Conservation (phyloP, 805 yeast species). For the Candida schatavii region DNA sequence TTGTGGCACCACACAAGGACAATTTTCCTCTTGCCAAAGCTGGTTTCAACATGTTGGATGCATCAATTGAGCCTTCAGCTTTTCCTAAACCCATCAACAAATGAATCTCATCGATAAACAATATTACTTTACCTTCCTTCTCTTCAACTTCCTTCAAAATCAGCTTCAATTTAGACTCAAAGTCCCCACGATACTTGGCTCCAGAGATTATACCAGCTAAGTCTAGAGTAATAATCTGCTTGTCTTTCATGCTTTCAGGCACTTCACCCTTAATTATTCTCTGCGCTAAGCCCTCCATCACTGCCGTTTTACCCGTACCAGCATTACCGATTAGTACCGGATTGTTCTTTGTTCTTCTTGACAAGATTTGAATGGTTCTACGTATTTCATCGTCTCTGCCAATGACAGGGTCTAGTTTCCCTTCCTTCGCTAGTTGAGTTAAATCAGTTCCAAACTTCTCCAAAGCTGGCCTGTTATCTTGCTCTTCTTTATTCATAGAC, state of each 20-base stretch:
- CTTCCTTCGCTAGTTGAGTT: conserved; percentile 82
- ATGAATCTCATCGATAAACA: conserved; percentile 90
- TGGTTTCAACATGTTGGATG: conserved; percentile 89
- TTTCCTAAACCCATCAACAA: conserved; percentile 87
- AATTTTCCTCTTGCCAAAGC: conserved; percentile 89
- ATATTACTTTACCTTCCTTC: conserved; percentile 68
- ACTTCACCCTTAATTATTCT: conserved; percentile 88
- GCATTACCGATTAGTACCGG: conserved; percentile 96
- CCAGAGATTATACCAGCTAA: conserved; percentile 89
- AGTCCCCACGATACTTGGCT: conserved; percentile 94
- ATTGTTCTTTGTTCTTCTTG: conserved; percentile 91
- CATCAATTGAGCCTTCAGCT: conserved; percentile 93
- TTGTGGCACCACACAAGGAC: conserved; percentile 95
- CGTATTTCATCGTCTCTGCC: conserved; percentile 96
- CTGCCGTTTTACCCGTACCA: conserved; percentile 97
- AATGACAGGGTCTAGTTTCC: conserved; percentile 93
- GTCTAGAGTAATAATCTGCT: conserved; percentile 79
- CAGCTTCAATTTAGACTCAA: conserved; percentile 82
- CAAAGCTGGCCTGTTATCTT: conserved; percentile 66
- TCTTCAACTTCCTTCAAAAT: conserved; percentile 83
- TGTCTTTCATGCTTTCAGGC: conserved; percentile 89
- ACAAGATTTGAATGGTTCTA: conserved; percentile 86
- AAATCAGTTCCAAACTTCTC: conserved; percentile 83
- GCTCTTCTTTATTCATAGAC: conserved; percentile 41
- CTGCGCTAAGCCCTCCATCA: conserved; percentile 96